Percentiles rank a stretch among this genome's conserved stretches.
phyloP scores from a whole-genome alignment of 495 filamentous ascomycete species.

The Penicillium flavigenum region DNA sequence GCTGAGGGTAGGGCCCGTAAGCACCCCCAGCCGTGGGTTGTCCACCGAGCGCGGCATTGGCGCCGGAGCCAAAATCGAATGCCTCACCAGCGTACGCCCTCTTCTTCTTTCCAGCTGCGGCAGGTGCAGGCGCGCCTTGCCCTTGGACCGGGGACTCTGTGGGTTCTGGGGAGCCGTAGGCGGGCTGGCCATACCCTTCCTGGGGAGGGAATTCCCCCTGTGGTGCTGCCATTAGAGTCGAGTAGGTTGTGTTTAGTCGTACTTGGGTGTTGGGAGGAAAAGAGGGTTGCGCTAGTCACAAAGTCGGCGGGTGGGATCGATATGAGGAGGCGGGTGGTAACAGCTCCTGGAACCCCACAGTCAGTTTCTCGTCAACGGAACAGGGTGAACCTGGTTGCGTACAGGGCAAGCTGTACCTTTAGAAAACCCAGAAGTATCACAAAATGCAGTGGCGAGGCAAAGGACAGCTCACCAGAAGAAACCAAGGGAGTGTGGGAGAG shows the following conservation, averaged over 20 bases:
- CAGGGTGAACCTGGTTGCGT: conserved; percentile 1
- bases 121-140: conserved; percentile 30
- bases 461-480: conserved; percentile 15
- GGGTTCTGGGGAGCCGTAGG: conserved; percentile 42
- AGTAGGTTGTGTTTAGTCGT: conserved; percentile 13
- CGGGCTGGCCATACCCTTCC: conserved; percentile 53
- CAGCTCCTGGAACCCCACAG: conserved; percentile 36
- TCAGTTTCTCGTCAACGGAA: conserved; percentile 19
- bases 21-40: conserved; percentile 53
- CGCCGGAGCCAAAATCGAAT: conserved; percentile 87
- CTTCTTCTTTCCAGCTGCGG: conserved; percentile 69
- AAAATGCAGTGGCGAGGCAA: conserved; percentile 3
- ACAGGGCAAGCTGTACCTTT: conserved; percentile 5
- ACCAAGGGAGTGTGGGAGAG: conserved; percentile 20
- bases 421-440: conserved; percentile 6
- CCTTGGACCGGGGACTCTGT: conserved; percentile 31
- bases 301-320: conserved; percentile 18
- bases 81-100: conserved; percentile 89
- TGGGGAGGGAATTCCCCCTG: conserved; percentile 64
- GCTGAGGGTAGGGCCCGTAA: conserved; percentile 59
- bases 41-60: conserved; percentile 71
- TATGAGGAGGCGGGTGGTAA: conserved; percentile 27
- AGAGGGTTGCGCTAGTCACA: conserved; percentile 6
- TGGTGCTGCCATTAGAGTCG: conserved; percentile 52
- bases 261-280: conserved; percentile 12